A percentile compares a stretch with the other conserved stretches of the same genome.
phyloP scores from a whole-genome alignment of 2,329 filamentous ascomycete genomes.

The Hawksworthiomyces lignivorus region DNA sequence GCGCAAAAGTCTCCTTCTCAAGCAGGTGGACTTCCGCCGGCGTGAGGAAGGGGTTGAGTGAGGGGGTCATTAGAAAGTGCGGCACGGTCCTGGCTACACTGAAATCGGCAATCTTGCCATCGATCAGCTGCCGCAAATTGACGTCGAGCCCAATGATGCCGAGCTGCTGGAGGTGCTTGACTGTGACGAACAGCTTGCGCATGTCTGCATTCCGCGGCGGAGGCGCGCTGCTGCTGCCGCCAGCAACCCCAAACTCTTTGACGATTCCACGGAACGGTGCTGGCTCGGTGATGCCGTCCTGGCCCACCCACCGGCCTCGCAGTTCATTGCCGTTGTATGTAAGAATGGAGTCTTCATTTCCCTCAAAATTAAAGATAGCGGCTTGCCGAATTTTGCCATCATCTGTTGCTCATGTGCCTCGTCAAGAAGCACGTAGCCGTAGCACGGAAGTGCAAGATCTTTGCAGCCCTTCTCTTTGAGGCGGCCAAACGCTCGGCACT shows the following conservation, averaged over 20 bases:
- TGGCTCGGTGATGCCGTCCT: slow-evolving; percentile 9
- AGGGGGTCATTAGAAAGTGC: slow-evolving; percentile 12
- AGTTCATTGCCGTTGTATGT: neutral
- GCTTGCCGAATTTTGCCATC: slow-evolving; percentile 1
- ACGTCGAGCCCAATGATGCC: slow-evolving; percentile 14
- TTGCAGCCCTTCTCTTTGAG: slow-evolving; percentile 19
- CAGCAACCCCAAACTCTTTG: slow-evolving; percentile 15
- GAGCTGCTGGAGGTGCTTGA: slow-evolving; percentile 13
- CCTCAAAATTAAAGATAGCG: no score
- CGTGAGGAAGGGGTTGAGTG: neutral
- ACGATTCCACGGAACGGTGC: slow-evolving; percentile 18
- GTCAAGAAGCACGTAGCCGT: slow-evolving; percentile 21
- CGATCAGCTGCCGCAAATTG: slow-evolving; percentile 14
- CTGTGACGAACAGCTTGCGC: slow-evolving; percentile 8
- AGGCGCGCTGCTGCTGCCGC: neutral
- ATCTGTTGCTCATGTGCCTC: slow-evolving; percentile 13
- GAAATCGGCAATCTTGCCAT: slow-evolving; percentile 19
- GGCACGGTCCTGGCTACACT: slow-evolving; percentile 20
- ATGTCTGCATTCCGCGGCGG: neutral
- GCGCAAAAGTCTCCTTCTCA: no score
- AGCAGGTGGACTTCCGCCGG: no score
- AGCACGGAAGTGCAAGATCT: slow-evolving; percentile 18
- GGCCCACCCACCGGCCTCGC: slow-evolving; percentile 10
- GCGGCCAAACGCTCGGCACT: slow-evolving; percentile 22
- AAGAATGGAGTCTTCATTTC: no score